phyloP scores from a whole-genome alignment of 2,329 filamentous ascomycete genomes.

The Elsinoe perseae region DNA sequence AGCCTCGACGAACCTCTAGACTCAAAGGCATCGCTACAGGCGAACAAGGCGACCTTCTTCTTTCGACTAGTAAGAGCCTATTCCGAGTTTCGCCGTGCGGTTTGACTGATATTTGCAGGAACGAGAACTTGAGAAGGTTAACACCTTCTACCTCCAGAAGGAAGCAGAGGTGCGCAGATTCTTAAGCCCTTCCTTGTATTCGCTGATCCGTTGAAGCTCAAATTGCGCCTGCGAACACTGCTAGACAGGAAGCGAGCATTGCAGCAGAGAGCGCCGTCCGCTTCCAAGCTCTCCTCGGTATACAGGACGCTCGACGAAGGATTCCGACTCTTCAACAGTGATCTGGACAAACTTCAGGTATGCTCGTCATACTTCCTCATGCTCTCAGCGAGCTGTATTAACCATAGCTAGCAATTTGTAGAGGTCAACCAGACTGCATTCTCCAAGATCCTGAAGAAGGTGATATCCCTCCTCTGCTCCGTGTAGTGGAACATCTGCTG shows the following conservation, averaged over 20 bases:
- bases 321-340: conserved; percentile 93
- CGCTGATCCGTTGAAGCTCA: conserved; percentile 55
- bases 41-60: conserved; percentile 98
- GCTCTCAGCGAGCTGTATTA: conserved; percentile 17
- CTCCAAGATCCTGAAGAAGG: conserved; percentile 97
- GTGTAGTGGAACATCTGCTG: conserved; percentile 27
- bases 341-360: conserved; percentile 84
- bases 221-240: conserved; percentile 82
- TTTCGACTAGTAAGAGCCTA: conserved; percentile 75
- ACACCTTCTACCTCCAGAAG: conserved; percentile 94
- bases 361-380: conserved; percentile 21
- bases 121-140: conserved; percentile 96
- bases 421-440: conserved; percentile 97
- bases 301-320: conserved; percentile 94
- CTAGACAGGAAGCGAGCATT: conserved; percentile 92
- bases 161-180: conserved; percentile 78
- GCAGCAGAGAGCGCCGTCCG: conserved; percentile 62
- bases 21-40: conserved; percentile 82
- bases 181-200: not conserved
- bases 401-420: conserved; percentile 70
- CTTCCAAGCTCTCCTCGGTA: conserved; percentile 81
- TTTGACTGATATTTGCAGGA: conserved; percentile 51
- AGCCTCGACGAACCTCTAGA: conserved; percentile 48
- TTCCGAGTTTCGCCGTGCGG: not conserved
- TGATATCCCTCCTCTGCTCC: conserved; percentile 30